A percentile compares a stretch with the other conserved stretches of the same genome.
Evolutionary conservation across 352 stramenopile genomes (phyloP).

Genomic region (Phytopythium cucurbitacearum): DNA sequence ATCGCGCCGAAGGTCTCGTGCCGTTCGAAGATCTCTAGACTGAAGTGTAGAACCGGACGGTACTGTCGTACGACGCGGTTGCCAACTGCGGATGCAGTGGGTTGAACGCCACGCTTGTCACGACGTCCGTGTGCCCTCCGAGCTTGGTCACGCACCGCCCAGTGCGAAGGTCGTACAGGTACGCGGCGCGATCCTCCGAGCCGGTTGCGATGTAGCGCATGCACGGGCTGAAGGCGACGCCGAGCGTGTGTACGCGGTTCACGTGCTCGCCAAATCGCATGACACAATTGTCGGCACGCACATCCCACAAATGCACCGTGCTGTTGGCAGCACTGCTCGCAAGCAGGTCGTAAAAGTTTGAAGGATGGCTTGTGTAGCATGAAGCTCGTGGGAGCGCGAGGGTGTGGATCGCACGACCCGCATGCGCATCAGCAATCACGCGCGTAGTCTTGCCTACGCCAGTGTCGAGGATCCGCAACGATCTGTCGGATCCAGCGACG

Average conservation of each 20-base stretch:
- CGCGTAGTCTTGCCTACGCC: conserved; percentile 47
- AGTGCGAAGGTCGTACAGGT: conserved; percentile 86
- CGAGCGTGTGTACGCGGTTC: conserved; percentile 76
- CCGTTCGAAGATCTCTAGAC: conserved; percentile 1
- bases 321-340: conserved; percentile 66
- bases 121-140: conserved; percentile 63
- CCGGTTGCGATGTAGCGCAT: conserved; percentile 88
- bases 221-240: conserved; percentile 81
- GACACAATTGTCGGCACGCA: conserved; percentile 81
- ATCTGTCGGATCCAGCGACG: conserved; percentile 69
- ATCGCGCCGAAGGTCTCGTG: conserved; percentile 5
- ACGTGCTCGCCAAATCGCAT: conserved; percentile 82
- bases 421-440: conserved; percentile 59
- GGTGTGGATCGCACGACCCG: conserved; percentile 47
- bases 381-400: conserved; percentile 62
- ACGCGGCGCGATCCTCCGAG: conserved; percentile 77
- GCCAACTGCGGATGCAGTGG: conserved; percentile 77
- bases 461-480: conserved; percentile 70
- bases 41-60: conserved; percentile 44
- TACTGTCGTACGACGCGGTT: conserved; percentile 76
- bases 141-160: conserved; percentile 56
- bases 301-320: conserved; percentile 81
- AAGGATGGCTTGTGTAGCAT: conserved; percentile 58
- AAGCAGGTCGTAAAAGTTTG: conserved; percentile 84
- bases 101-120: conserved; percentile 78